These are phyloP conservation scores for Gynochthodes officinalis DNA, from an alignment of 257 asterid genomes.

Conservation along the genomic window DNA sequence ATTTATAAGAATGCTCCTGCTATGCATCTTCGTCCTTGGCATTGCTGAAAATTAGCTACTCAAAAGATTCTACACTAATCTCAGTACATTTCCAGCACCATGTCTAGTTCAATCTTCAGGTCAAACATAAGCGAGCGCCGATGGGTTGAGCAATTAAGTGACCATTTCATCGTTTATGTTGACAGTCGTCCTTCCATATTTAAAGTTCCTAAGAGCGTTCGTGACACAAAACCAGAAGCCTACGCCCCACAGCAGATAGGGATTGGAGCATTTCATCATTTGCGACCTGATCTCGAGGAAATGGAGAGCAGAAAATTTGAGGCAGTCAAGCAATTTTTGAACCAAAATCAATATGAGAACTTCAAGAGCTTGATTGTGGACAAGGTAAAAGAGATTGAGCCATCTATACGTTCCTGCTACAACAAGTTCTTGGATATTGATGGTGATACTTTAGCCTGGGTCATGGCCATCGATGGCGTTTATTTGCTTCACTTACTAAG, in stretches of 20 bases:
- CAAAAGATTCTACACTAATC: too few species aligned
- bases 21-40: too few species aligned
- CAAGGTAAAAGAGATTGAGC: slow-evolving; percentile 23
- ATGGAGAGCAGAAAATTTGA: slow-evolving; percentile 27
- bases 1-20: too few species aligned
- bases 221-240: slow-evolving; percentile 28
- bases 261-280: slow-evolving; percentile 42
- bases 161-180: background rate
- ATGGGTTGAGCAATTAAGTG: background rate
- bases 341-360: background rate
- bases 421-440: slow-evolving; percentile 32
- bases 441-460: slow-evolving; percentile 27
- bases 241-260: slow-evolving; percentile 32
- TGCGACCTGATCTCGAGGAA: slow-evolving; percentile 29
- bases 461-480: slow-evolving; percentile 28
- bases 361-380: background rate
- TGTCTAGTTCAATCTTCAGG: background rate
- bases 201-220: slow-evolving; percentile 19
- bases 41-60: too few species aligned
- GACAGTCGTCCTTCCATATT: slow-evolving; percentile 13
- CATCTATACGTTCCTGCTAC: slow-evolving; percentile 17
- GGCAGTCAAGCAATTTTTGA: slow-evolving; percentile 12
- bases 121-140: background rate
- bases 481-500: slow-evolving; percentile 29
- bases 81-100: too few species aligned